Evolutionary conservation across 257 asterid genomes (phyloP), one percentile per base, ranked within the genome.

Genomic region (Jacaranda mimosifolia): DNA sequence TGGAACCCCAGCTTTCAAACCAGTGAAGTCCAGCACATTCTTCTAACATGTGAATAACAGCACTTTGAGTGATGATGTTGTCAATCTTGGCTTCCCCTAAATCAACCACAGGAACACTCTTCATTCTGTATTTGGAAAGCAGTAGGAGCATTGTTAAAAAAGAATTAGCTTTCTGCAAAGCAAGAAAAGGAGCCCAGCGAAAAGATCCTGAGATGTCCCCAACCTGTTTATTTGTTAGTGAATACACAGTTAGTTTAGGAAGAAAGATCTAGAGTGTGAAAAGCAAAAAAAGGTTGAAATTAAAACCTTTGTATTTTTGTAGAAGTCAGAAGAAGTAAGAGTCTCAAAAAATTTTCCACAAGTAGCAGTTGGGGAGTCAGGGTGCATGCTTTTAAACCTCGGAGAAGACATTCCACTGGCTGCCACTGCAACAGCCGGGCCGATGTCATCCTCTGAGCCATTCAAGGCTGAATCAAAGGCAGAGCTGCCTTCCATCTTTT

Each of bases 131-230:
- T 55, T 89, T 91, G 7, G 99, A 96, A 56, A 96, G 89, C 70
- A 96, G 87, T 58, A 96, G 87, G 62, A 96, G 99, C 99, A 96
- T 93, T 7, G 99, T 96, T 80, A 96, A 79, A 77, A 96, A 93
- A 3, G 99, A 96, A 92, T 96, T 96, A 0, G 97, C 80, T 46
- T 86, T 89, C 87, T 96, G 99, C 89, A 96, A 78, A 1, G 99
- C 99, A 4, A 93, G 97, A 85, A 93, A 96, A 2, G 99, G 99
- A 43, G 99, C 99, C 99, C 98, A 96, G 40, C 99, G 97, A 72
- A 96, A 96, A 45, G 95, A 88, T 78, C 98, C 99, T 7, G 99
- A 83, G 59, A 96, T 96, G 76, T 96, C 98, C 42, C 91, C 91
- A 36, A 96, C 99, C 99, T 96, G 89, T 63, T 77, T 63, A 65